These are phyloP conservation scores for Hippophae rhamnoides DNA, from an alignment of 306 rosid genomes.

Conservation along the genomic window DNA sequence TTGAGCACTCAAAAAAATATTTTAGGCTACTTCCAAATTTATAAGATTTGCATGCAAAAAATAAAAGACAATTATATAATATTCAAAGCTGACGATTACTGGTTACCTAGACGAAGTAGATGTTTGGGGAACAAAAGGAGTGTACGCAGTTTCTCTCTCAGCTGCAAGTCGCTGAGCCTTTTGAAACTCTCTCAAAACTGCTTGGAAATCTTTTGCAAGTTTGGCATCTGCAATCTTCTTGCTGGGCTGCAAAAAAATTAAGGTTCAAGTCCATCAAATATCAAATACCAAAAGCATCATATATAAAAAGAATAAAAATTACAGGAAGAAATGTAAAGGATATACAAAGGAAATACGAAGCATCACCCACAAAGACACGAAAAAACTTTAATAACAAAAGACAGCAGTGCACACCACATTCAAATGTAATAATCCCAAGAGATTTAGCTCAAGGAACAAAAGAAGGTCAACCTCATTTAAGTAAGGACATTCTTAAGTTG, in stretches of 20 bases:
- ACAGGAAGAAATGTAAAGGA: not conserved
- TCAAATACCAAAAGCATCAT: not conserved
- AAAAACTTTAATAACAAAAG: too few species aligned
- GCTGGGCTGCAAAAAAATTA: conserved; percentile 47
- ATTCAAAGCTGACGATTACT: conserved; percentile 6
- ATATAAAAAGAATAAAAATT: not conserved
- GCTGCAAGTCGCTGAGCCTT: conserved; percentile 96
- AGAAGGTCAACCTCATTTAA: too few species aligned
- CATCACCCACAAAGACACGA: not conserved
- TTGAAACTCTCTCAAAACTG: conserved; percentile 87
- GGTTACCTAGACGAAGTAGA: conserved; percentile 62
- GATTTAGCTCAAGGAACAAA: too few species aligned
- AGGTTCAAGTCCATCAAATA: conserved; percentile 9
- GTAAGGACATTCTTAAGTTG: too few species aligned
- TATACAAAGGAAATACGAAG: not conserved
- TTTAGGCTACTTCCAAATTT: not conserved
- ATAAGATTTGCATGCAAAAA: not conserved
- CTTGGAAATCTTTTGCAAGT: conserved; percentile 94
- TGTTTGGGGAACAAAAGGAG: conserved; percentile 73
- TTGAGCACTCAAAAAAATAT: not conserved
- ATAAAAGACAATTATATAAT: not conserved
- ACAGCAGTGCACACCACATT: too few species aligned
- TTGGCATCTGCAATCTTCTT: conserved; percentile 95
- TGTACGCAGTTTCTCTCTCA: conserved; percentile 92
- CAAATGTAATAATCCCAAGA: too few species aligned